Evolutionary conservation across 2,329 filamentous ascomycete genomes (phyloP), one percentile per base, ranked within the genome.

Genomic region (Aureobasidium sp.): DNA sequence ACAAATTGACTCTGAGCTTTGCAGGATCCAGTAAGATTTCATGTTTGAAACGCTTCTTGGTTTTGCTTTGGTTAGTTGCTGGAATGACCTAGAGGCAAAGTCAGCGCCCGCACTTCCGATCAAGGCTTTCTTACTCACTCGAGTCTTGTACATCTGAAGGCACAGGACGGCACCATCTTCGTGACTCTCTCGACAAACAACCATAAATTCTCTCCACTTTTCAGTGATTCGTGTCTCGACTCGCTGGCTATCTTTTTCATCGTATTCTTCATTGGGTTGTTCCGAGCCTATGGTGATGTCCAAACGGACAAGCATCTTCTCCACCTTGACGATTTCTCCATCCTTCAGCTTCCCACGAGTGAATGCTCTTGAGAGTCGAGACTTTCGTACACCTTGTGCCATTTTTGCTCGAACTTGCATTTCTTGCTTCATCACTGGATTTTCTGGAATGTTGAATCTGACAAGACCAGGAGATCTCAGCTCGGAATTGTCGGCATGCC

Each of bases 271-370:
- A 0, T 83, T 80, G 9, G 86, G 73, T 65, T 80, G 78, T 44
- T 77, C 68, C 7, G 77, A 79, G 15, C 64, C 64, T 9, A 53
- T 51, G 44, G 77, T 77, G 61, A 73, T 68, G 67, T 87, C 86
- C 27, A 87, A 79, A 25, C 84, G 79, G 22, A 88, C 81, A 25
- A 88, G 79, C 86, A 88, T 88, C 63, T 82, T 84, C 69, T 87
- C 85, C 72, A 86, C 85, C 71, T 87, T 87, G 62, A 88, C 76
- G 57, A 88, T 83, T 64, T 86, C 80, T 5, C 86, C 86, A 66
- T 85, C 80, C 55, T 76, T 75, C 48, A 76, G 69, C 64, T 74
- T 76, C 58, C 71, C 68, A 58, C 77, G 74, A 27, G 77, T 69
- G 27, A 79, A 63, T 29, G 67, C 71, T 15, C 68, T 70, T 20